Evolutionary conservation across 257 asterid species (phyloP), one percentile per base, ranked within the genome.

Genomic region (Apocynum venetum): DNA sequence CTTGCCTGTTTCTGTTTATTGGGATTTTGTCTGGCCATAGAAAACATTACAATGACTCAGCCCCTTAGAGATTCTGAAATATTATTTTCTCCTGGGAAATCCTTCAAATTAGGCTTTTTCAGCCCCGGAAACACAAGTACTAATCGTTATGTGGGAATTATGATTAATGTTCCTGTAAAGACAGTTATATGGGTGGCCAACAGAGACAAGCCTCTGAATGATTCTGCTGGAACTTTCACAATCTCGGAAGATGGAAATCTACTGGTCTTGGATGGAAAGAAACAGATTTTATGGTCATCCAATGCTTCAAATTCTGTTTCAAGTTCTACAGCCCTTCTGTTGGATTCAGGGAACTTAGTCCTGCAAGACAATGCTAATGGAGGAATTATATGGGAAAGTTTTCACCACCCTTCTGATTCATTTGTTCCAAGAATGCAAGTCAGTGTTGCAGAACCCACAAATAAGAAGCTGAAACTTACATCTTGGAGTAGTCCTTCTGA

Each of bases 121-220:
- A 77, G 81, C 73, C 83, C 83, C 36, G 66, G 14, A 70, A 78
- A 80, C 48, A 40, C 64, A 4, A 67, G 19, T 46, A 25, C 31
- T 25, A 74, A 38, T 11, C 83, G 74, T 6, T 85, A 85, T 76
- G 74, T 82, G 15, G 88, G 88, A 46, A 60, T 85, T 68, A 74
- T 78, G 87, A 81, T 25, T 76, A 76, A 78, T 12, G 10, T 49
- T 55, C 81, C 79, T 75, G 53, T 63, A 8, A n/a, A 6, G 41
- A 65, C 90, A 17, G 60, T 73, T 75, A 59, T 86, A 4, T 90
- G 93, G 93, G 89, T 87, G 41, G 96, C 93, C 2, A 90, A 90
- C 71, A 87, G 89, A 38, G 86, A 87, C 51, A 46, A 13, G 49
- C 90, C 91, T 43, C 74, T 90, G 46, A 71, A 61, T 48, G 91